Evolutionary conservation across 768 basidiomycete species (phyloP).

Genomic region (Lactarius psammicola): DNA sequence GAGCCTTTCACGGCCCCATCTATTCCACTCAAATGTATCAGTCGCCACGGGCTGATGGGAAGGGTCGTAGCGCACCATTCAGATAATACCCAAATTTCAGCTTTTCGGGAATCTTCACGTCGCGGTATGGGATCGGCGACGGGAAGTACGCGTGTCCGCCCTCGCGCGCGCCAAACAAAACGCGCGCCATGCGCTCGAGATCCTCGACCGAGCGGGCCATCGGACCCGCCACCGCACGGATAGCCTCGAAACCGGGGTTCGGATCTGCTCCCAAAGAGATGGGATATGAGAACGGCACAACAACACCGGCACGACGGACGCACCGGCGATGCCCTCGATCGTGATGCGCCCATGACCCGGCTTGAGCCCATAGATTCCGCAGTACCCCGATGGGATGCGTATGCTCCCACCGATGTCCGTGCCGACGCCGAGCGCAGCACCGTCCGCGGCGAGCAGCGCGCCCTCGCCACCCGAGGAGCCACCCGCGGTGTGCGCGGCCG

Average conservation of each 20-base stretch:
- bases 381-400: slow-evolving; percentile 77
- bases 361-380: slow-evolving; percentile 78
- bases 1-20: slow-evolving; percentile 21
- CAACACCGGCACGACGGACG: slow-evolving; percentile 16
- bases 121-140: slow-evolving; percentile 59
- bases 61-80: slow-evolving; percentile 40
- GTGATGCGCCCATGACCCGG: slow-evolving; percentile 60
- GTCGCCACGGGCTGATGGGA: neutral
- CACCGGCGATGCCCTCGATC: slow-evolving; percentile 46
- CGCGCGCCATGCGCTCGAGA: slow-evolving; percentile 56
- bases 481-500: slow-evolving; percentile 33
- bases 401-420: slow-evolving; percentile 80
- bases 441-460: slow-evolving; percentile 75
- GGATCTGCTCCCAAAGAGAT: slow-evolving; percentile 40
- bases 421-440: slow-evolving; percentile 77
- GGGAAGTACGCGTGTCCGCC: slow-evolving; percentile 30
- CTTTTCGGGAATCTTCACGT: slow-evolving; percentile 51
- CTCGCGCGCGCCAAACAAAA: slow-evolving; percentile 45
- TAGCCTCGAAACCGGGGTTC: slow-evolving; percentile 67
- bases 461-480: slow-evolving; percentile 47
- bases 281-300: neutral
- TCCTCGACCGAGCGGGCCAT: slow-evolving; percentile 72
- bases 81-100: slow-evolving; percentile 76
- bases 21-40: neutral
- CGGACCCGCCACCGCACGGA: slow-evolving; percentile 57